These are phyloP conservation scores for Toxicodendron radicans DNA, from an alignment of 345 rosid genomes.

Conservation along the genomic window DNA sequence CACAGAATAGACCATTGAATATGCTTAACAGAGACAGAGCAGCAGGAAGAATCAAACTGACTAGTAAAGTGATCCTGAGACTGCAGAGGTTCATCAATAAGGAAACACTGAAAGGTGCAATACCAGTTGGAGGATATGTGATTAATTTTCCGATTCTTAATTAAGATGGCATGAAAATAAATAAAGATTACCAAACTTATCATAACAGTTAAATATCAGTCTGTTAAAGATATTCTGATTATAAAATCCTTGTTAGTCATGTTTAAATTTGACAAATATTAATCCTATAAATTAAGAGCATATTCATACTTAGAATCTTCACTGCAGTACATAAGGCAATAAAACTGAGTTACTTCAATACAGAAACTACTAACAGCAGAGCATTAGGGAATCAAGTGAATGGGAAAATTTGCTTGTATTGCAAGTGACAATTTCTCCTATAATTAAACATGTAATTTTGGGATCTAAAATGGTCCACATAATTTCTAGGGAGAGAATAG, in stretches of 20 bases:
- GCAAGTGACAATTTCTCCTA: not conserved
- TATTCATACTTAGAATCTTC: not conserved
- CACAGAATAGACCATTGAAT: not conserved
- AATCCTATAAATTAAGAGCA: not conserved
- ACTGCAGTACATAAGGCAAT: not conserved
- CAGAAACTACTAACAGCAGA: not conserved
- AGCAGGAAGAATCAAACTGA: not conserved
- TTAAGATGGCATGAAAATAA: not conserved
- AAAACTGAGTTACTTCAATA: not conserved
- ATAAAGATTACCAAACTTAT: not conserved
- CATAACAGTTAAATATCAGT: not conserved
- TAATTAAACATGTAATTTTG: not conserved
- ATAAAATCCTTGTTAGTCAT: not conserved
- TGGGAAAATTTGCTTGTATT: not conserved
- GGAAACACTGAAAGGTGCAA: not conserved
- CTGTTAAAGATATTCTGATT: not conserved
- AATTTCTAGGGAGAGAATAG: not conserved
- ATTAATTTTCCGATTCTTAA: not conserved
- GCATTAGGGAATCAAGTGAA: not conserved
- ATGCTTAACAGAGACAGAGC: not conserved
- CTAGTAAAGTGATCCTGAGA: conserved; percentile 1
- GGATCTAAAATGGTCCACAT: not conserved
- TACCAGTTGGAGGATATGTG: not conserved
- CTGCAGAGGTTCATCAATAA: not conserved
- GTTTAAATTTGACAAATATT: too few species aligned